Base-by-base conservation (phyloP, 495 filamentous ascomycete genomes). In the Podospora pseudocomata region DNA sequence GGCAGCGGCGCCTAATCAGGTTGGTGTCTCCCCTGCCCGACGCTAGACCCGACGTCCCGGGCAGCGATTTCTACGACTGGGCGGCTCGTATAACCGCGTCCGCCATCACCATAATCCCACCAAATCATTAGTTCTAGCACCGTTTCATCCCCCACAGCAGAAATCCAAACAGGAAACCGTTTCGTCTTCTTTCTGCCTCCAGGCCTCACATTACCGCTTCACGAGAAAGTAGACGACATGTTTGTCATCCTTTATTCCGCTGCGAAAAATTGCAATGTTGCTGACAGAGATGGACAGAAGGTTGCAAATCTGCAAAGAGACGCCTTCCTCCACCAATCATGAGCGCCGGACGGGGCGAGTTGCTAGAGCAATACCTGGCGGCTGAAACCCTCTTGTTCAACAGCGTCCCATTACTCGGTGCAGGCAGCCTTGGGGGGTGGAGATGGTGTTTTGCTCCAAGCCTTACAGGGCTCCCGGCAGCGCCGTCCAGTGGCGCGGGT, bases 11-110 rank as follows among this genome's bases (percentile, higher is more conserved):
- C 39, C 39, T 49, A 49, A 49, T 49, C 15, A 49, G 39, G 39
- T 11, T 49, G 39, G 39, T 39, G 34, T 49, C 39, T 49, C 5
- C 9, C 39, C 39, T 49, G 39, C 39, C 39, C 39, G 39, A 49
- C 39, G 39, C 39, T 49, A 59, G 27, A 34, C 16, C 16, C 53
- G 23, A 54, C 9, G 39, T 49, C 39, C 13, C 13, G 39, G 15
- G 39, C 39, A 49, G 39, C 39, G 39, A 49, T 49, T 49, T 49
- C n/a, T 23, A 61, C 68, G 60, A 66, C 65, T 70, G 68, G 68
- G 15, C 65, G n/a, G 68, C 23, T 70, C 68, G 68, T 70, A 70
- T 67, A 70, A 32, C 64, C 16, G 20, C 39, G 61, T 63, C 39
- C 30, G 16, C n/a, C 2, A 56, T 57, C 30, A 27, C 27, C 13